A percentile compares a stretch with the other conserved stretches of the same genome.
Conservation (phyloP, 2,329 filamentous ascomycete species). For the Sphaerostilbella broomeana region DNA sequence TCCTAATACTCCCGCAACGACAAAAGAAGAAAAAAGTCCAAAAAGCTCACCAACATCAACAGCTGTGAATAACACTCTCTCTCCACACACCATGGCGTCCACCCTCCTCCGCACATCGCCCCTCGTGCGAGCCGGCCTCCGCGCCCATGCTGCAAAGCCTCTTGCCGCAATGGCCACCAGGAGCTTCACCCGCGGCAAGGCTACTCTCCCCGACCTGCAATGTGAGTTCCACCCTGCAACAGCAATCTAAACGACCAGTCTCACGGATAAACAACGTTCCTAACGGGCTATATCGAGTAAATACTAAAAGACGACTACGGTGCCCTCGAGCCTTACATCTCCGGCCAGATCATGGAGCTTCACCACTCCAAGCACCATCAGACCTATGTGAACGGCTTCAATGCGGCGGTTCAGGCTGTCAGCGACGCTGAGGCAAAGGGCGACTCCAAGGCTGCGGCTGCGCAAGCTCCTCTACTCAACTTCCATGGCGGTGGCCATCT, state of each 20-base stretch:
- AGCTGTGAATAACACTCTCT: background rate
- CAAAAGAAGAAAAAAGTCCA: background rate
- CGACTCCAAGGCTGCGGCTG: constrained; percentile 45
- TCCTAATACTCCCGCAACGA: constrained; percentile 1
- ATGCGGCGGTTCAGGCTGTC: constrained; percentile 68
- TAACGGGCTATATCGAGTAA: no score
- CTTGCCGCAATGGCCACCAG: constrained; percentile 62
- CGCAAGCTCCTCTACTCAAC: constrained; percentile 53
- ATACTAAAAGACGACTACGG: constrained; percentile 77
- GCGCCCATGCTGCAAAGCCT: constrained; percentile 57
- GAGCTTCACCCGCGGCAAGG: constrained; percentile 79
- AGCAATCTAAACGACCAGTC: background rate
- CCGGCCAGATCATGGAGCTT: constrained; percentile 90
- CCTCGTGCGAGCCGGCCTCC: constrained; percentile 62
- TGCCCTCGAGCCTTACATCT: constrained; percentile 79
- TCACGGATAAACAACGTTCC: constrained; percentile 3
- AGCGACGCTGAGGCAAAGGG: constrained; percentile 58
- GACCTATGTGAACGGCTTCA: constrained; percentile 87
- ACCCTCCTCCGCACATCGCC: constrained; percentile 66
- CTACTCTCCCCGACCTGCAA: constrained; percentile 82
- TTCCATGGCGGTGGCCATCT: constrained; percentile 83
- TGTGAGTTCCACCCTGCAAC: constrained; percentile 35
- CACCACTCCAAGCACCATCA: constrained; percentile 94
- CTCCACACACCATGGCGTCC: constrained; percentile 56
- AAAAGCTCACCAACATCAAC: background rate